These are phyloP conservation scores for Paramarasmius palmivorus DNA, from an alignment of 1,284 basidiomycete species.

Conservation along the genomic window DNA sequence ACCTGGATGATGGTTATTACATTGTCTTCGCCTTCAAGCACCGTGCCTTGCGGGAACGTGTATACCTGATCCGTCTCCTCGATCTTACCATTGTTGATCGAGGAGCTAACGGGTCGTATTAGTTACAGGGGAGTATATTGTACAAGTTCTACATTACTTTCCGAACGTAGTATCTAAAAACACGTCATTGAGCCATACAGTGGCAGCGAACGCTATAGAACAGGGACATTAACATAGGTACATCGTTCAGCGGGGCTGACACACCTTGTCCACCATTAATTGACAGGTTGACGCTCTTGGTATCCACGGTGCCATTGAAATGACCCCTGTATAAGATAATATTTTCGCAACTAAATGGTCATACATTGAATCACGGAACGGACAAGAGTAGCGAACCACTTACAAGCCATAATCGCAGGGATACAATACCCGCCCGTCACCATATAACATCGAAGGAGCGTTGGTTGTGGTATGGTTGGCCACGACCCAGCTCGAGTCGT, in stretches of 20 bases:
- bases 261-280: constrained; percentile 79
- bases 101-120: constrained; percentile 43
- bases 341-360: constrained; percentile 24
- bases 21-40: constrained; percentile 58
- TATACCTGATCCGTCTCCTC: constrained; percentile 68
- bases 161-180: constrained; percentile 74
- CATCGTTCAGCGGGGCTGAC: too few relatives aligned
- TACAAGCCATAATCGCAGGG: constrained; percentile 84
- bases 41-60: constrained; percentile 55
- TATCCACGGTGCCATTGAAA: constrained; percentile 60
- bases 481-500: constrained; percentile 61
- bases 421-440: constrained; percentile 72
- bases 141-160: constrained; percentile 43
- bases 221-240: too few relatives aligned
- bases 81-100: constrained; percentile 56
- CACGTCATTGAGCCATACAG: constrained; percentile 75
- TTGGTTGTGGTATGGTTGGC: constrained; percentile 74
- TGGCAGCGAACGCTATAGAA: constrained; percentile 70
- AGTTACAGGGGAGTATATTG: neutral
- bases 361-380: neutral
- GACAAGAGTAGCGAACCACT: constrained; percentile 26
- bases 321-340: constrained; percentile 80
- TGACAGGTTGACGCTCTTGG: constrained; percentile 66
- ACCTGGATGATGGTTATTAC: constrained; percentile 77
- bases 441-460: constrained; percentile 69